These are phyloP conservation scores for Polyplosphaeria fusca DNA, from an alignment of 495 filamentous ascomycete species.

Conservation along the genomic window DNA sequence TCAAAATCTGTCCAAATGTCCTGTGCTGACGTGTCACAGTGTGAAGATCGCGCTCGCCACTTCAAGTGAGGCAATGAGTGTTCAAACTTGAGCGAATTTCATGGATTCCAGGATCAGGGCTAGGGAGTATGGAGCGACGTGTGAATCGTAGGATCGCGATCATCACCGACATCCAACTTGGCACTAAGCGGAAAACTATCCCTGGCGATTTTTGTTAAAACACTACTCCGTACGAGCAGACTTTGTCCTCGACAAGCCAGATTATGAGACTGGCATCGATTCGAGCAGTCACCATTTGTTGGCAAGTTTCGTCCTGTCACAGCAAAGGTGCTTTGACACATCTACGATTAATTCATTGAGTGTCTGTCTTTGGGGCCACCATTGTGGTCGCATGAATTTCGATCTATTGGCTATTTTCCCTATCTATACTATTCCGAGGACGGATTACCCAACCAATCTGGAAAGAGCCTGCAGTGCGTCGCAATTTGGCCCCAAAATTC, in stretches of 20 bases:
- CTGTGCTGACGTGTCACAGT: constrained; percentile 17
- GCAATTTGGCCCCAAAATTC: neutral
- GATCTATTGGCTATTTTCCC: neutral
- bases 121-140: neutral
- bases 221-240: neutral
- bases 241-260: too few species aligned
- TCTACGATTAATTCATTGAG: too few species aligned
- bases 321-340: too few species aligned
- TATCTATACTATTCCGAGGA: too few species aligned
- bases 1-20: constrained; percentile 8
- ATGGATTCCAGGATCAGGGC: constrained; percentile 2
- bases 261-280: too few species aligned
- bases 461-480: neutral
- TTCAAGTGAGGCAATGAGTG: too few species aligned
- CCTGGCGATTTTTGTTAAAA: neutral
- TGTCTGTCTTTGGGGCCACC: too few species aligned
- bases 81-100: constrained; percentile 5
- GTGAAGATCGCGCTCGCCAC: neutral
- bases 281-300: too few species aligned
- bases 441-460: too few species aligned
- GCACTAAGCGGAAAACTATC: neutral
- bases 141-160: neutral
- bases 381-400: neutral
- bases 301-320: too few species aligned
- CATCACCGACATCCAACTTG: constrained; percentile 3